A percentile compares a stretch with the other conserved stretches of the same genome.
Conservation (phyloP, 2,329 filamentous ascomycete genomes). For the Lachnellula willkommii region DNA sequence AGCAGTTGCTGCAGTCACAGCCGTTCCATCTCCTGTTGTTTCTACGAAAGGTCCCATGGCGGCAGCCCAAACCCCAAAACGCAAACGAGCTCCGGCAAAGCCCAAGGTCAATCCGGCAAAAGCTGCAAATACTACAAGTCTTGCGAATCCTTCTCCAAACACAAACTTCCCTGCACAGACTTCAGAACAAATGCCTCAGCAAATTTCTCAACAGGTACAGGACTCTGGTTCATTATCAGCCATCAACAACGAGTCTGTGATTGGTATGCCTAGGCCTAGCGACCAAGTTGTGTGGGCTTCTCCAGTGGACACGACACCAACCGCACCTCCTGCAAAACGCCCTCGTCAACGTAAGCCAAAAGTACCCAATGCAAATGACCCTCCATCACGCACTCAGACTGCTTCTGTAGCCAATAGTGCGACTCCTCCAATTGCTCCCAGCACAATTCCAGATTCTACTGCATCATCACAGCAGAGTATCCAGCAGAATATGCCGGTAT, state of each 20-base stretch:
- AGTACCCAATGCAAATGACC: constrained; percentile 24
- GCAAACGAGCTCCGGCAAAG: constrained; percentile 15
- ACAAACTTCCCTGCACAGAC: constrained; percentile 2
- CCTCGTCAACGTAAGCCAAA: constrained; percentile 37
- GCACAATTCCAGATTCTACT: constrained; percentile 28
- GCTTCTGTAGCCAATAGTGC: constrained; percentile 25
- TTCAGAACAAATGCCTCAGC: constrained; percentile 7
- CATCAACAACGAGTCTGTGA: constrained; percentile 11
- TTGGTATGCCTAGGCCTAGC: constrained; percentile 19
- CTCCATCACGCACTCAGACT: constrained; percentile 22
- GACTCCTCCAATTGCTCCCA: constrained; percentile 26
- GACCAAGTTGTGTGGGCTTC: constrained; percentile 23
- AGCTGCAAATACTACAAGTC: not conserved
- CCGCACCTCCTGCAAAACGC: constrained; percentile 34
- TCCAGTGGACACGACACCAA: constrained; percentile 20
- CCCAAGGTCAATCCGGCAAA: constrained; percentile 5
- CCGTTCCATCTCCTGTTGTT: constrained; percentile 18
- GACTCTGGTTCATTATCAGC: not conserved
- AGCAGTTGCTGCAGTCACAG: constrained; percentile 13
- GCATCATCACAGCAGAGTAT: constrained; percentile 12
- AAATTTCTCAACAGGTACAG: not conserved
- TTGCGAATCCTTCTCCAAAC: not conserved
- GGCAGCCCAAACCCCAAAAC: constrained; percentile 20
- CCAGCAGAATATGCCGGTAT: constrained; percentile 16
- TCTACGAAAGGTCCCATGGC: constrained; percentile 17